These are phyloP conservation scores for Entophlyctis helioformis DNA, from an alignment of 192 early-diverging fungal genomes.

Conservation along the genomic window DNA sequence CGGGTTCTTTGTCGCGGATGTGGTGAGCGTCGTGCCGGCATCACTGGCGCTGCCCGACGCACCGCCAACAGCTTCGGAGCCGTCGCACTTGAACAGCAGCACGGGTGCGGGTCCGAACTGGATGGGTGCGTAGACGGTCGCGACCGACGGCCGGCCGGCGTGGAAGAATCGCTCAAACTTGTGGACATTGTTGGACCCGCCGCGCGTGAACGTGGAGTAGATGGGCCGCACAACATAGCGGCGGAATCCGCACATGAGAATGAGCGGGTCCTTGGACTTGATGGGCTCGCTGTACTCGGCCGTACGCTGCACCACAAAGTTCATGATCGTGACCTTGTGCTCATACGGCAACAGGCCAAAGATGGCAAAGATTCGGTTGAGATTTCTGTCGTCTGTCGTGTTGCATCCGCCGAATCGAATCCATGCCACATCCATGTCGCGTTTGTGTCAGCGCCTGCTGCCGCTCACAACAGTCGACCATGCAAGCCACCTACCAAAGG, in stretches of 20 bases:
- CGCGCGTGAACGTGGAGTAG: constrained; percentile 75
- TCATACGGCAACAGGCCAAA: constrained; percentile 80
- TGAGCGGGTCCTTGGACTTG: constrained; percentile 85
- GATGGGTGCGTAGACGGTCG: constrained; percentile 85
- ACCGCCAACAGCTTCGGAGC: not conserved
- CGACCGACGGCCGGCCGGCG: constrained; percentile 57
- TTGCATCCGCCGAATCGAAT: not conserved
- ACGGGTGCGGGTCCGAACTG: constrained; percentile 79
- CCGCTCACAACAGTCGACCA: too few relatives aligned
- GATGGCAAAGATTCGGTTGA: constrained; percentile 28
- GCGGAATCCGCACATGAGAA: constrained; percentile 82
- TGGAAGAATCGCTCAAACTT: constrained; percentile 91
- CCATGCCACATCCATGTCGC: too few relatives aligned
- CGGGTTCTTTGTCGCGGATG: constrained; percentile 25
- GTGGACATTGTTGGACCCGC: constrained; percentile 83
- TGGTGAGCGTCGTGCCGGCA: not conserved
- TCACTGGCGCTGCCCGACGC: too few relatives aligned
- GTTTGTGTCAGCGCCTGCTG: too few relatives aligned
- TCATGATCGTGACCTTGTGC: constrained; percentile 84
- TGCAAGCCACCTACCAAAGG: too few relatives aligned
- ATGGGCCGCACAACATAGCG: constrained; percentile 75
- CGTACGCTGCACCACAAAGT: constrained; percentile 63
- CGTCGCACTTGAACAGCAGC: constrained; percentile 57
- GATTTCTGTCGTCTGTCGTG: not conserved
- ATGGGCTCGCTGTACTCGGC: constrained; percentile 55